A percentile compares a stretch with the other conserved stretches of the same genome.
Conservation (phyloP, 371 early-diverging fungal genomes). For the Actinomucor elegans region DNA sequence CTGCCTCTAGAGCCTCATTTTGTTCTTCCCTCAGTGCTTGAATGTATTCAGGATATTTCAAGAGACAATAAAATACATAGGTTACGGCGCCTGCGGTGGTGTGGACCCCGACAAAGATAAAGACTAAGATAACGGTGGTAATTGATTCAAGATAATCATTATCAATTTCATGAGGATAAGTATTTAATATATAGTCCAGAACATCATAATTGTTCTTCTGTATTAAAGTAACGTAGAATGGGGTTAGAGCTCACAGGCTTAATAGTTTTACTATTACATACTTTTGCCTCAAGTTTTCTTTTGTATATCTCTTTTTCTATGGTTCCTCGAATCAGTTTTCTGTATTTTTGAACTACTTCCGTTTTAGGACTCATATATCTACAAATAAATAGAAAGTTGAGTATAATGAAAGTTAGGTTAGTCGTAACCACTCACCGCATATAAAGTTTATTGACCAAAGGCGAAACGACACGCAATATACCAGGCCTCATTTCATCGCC, state of each 20-base stretch:
- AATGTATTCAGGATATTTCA: slow-evolving; percentile 38
- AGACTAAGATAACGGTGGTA: slow-evolving; percentile 11
- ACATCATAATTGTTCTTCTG: background rate
- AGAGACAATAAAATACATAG: slow-evolving; percentile 38
- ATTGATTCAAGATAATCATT: slow-evolving; percentile 15
- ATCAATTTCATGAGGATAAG: slow-evolving; percentile 12
- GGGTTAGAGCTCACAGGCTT: too few species aligned
- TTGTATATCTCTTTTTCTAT: too few species aligned
- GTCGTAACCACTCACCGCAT: slow-evolving; percentile 19
- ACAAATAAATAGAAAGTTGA: too few species aligned
- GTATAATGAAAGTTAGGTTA: too few species aligned
- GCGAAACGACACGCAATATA: slow-evolving; percentile 19
- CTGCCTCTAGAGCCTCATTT: slow-evolving; percentile 21
- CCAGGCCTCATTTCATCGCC: slow-evolving; percentile 15
- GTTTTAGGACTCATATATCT: too few species aligned
- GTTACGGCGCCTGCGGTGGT: slow-evolving; percentile 35
- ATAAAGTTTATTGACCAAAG: slow-evolving; percentile 24
- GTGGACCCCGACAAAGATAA: slow-evolving; percentile 45
- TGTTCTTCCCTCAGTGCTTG: slow-evolving; percentile 43
- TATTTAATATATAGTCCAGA: background rate
- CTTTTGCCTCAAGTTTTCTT: too few species aligned
- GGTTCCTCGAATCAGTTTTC: slow-evolving; percentile 3
- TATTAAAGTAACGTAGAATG: too few species aligned
- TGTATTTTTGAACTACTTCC: background rate
- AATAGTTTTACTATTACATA: too few species aligned